Evolutionary conservation across 73 alveolate genomes (phyloP).

Genomic region (Durusdinium trenchii): DNA sequence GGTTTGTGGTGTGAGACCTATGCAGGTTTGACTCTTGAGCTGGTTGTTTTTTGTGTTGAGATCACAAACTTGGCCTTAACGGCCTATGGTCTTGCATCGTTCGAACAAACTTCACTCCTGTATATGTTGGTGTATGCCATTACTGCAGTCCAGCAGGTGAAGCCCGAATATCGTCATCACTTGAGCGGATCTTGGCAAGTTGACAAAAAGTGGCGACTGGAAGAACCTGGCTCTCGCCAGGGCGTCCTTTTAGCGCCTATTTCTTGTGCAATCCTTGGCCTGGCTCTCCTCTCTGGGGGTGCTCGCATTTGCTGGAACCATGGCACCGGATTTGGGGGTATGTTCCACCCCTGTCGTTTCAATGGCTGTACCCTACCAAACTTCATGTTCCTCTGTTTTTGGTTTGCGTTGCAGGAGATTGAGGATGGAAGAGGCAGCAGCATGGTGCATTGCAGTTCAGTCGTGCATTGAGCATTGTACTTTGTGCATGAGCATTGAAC

Average conservation of each 20-base stretch:
- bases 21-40: no score
- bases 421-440: no score
- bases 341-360: not conserved
- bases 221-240: not conserved
- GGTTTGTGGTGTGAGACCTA: not conserved
- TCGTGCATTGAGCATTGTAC: no score
- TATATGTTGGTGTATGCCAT: not conserved
- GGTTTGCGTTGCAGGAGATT: no score
- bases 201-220: not conserved
- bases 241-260: not conserved
- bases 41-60: not conserved
- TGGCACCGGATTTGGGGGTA: not conserved
- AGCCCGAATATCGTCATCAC: no score
- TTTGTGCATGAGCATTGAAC: no score
- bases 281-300: not conserved
- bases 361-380: not conserved
- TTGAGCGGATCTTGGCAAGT: constrained; percentile 25
- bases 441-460: no score
- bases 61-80: not conserved
- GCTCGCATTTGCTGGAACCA: not conserved
- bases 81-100: not conserved
- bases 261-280: not conserved
- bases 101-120: not conserved
- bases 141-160: no score
- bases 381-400: not conserved